phyloP scores from a whole-genome alignment of 2,329 filamentous ascomycete species.

The Xylariaceae sp. region DNA sequence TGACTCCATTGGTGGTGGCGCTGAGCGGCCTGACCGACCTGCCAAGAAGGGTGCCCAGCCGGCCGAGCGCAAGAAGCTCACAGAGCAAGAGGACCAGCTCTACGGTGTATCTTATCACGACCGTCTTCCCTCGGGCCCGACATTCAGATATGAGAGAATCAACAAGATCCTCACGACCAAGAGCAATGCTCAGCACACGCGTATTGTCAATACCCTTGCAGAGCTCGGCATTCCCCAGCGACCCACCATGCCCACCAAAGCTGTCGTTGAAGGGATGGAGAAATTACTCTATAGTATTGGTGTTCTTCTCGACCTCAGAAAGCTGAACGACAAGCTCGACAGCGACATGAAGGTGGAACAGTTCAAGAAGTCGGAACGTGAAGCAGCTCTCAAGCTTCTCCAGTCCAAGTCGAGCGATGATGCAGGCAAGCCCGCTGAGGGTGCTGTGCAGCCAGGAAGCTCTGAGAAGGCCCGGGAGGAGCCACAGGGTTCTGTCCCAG shows the following conservation, averaged over 20 bases:
- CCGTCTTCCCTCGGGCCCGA: slow-evolving; percentile 77
- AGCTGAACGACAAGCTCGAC: slow-evolving; percentile 72
- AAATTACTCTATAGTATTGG: slow-evolving; percentile 64
- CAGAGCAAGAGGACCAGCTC: slow-evolving; percentile 67
- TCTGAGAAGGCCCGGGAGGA: no score
- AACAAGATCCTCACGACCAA: slow-evolving; percentile 76
- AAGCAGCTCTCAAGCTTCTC: slow-evolving; percentile 31
- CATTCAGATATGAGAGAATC: slow-evolving; percentile 82
- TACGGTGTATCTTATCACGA: slow-evolving; percentile 87
- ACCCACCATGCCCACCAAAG: slow-evolving; percentile 70
- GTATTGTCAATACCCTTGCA: slow-evolving; percentile 67
- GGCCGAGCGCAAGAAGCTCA: slow-evolving; percentile 65
- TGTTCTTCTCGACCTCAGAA: slow-evolving; percentile 66
- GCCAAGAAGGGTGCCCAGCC: slow-evolving; percentile 49
- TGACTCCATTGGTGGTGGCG: slow-evolving; percentile 41
- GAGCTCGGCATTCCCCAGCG: slow-evolving; percentile 68
- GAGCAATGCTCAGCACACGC: slow-evolving; percentile 68
- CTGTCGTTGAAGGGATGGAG: slow-evolving; percentile 69
- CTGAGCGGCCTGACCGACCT: slow-evolving; percentile 37
- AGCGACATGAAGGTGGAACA: slow-evolving; percentile 62
- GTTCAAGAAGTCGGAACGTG: slow-evolving; percentile 52
- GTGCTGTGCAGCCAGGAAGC: no score
- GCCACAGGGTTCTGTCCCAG: no score
- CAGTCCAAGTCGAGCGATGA: slow-evolving; percentile 9
- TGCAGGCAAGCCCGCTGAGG: no score